Conservation (phyloP, 106 monocot genomes). For the Posidonia australis region DNA sequence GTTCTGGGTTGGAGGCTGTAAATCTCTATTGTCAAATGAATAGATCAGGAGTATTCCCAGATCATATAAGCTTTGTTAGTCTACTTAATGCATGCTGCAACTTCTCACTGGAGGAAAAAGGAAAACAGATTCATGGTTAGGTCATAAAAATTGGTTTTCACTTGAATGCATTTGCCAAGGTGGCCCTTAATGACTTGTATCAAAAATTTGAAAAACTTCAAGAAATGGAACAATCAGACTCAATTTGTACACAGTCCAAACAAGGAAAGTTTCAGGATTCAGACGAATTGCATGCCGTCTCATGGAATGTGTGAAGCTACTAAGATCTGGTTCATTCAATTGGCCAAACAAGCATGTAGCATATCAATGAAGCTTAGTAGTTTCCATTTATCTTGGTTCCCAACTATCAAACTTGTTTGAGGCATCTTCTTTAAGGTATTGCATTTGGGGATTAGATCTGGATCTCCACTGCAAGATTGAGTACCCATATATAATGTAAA, state of each 20-base stretch:
- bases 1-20: conserved; percentile 20
- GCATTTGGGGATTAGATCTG: too few relatives aligned
- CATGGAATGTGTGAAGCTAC: conserved; percentile 5
- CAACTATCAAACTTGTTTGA: too few relatives aligned
- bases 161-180: conserved; percentile 12
- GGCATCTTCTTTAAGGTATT: too few relatives aligned
- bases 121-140: conserved; percentile 37
- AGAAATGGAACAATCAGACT: not conserved
- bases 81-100: conserved; percentile 25
- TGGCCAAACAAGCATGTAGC: too few relatives aligned
- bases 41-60: conserved; percentile 27
- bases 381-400: too few relatives aligned
- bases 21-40: conserved; percentile 28
- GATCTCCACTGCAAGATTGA: too few relatives aligned
- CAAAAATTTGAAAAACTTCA: conserved; percentile 13
- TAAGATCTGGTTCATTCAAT: too few relatives aligned
- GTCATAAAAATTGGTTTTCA: conserved; percentile 33
- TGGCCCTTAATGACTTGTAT: conserved; percentile 20
- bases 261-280: conserved; percentile 1
- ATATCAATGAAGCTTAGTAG: too few relatives aligned
- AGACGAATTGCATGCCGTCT: not conserved
- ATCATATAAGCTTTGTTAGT: conserved; percentile 28
- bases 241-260: not conserved
- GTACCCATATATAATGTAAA: too few relatives aligned
- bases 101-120: conserved; percentile 20